Conservation (phyloP, 768 basidiomycete genomes). For the Amanita brunnescens region DNA sequence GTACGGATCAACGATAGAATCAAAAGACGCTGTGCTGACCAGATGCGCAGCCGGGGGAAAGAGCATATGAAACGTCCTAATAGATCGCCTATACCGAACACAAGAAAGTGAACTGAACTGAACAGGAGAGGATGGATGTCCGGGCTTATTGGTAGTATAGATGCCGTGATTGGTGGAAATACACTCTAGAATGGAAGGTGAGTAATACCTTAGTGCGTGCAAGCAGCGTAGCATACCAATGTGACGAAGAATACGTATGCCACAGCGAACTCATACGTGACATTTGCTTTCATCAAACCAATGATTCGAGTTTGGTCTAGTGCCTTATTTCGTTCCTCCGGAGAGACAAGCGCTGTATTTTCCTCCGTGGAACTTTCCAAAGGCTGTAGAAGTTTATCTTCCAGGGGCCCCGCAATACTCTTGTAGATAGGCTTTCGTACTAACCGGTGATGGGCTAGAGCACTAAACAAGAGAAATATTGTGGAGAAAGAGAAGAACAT, state of each 20-base stretch:
- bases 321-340: constrained; percentile 14
- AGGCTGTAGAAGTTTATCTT: constrained; percentile 21
- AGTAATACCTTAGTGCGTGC: background rate
- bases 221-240: constrained; percentile 41
- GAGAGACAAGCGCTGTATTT: constrained; percentile 28
- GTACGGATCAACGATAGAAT: constrained; percentile 59
- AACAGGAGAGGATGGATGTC: constrained; percentile 76
- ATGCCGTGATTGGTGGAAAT: constrained; percentile 80
- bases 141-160: constrained; percentile 58
- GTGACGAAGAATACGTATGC: constrained; percentile 74
- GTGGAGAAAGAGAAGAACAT: constrained; percentile 69
- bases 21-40: constrained; percentile 58
- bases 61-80: constrained; percentile 62
- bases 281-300: constrained; percentile 49
- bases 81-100: constrained; percentile 69
- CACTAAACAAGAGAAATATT: constrained; percentile 48
- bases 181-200: constrained; percentile 50
- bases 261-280: constrained; percentile 61
- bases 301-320: constrained; percentile 29
- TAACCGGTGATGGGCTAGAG: constrained; percentile 50
- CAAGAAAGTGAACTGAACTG: constrained; percentile 65
- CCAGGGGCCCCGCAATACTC: constrained; percentile 38
- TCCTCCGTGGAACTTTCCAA: constrained; percentile 19
- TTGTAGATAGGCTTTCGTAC: constrained; percentile 52
- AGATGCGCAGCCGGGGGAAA: constrained; percentile 54